Percentiles rank a stretch among this genome's conserved stretches.
Evolutionary conservation across 2,329 filamentous ascomycete species (phyloP).

Genomic region (Chalaropsis ovoidea): DNA sequence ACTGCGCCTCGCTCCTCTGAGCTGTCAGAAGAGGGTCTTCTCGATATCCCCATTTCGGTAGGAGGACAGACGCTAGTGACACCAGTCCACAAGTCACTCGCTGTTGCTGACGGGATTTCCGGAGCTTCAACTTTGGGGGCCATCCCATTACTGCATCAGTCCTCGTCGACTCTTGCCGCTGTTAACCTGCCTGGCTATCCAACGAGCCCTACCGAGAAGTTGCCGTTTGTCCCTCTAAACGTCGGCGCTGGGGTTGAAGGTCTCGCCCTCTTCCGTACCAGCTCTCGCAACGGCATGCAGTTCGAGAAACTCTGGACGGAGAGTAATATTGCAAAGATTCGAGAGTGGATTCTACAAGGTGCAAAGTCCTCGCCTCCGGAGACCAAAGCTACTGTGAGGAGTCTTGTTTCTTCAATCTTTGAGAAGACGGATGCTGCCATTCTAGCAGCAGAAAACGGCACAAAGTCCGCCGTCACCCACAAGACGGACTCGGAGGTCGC

Average conservation of each 20-base stretch:
- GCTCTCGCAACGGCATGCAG: conserved; percentile 56
- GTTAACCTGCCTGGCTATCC: conserved; percentile 47
- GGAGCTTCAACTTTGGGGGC: conserved; percentile 50
- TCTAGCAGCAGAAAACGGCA: conserved; percentile 39
- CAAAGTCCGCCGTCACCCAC: conserved; percentile 32
- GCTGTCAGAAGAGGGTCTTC: conserved; percentile 50
- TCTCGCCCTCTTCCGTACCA: conserved; percentile 56
- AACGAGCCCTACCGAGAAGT: conserved; percentile 31
- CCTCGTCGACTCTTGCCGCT: conserved; percentile 42
- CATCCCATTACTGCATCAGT: conserved; percentile 35
- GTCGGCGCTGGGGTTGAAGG: conserved; percentile 52
- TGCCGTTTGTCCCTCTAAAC: conserved; percentile 52
- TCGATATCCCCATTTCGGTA: conserved; percentile 41
- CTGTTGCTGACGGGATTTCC: conserved; percentile 62
- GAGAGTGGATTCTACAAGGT: conserved; percentile 52
- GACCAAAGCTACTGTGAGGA: conserved; percentile 56
- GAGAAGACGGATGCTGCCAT: conserved; percentile 44
- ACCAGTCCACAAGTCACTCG: conserved; percentile 71
- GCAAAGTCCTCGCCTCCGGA: conserved; percentile 36
- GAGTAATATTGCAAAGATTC: conserved; percentile 56
- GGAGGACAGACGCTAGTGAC: conserved; percentile 35
- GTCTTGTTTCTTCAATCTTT: conserved; percentile 58
- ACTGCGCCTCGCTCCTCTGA: conserved; percentile 28
- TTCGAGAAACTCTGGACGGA: conserved; percentile 66
- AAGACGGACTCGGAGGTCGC: conserved; percentile 32